Evolutionary conservation across 169 alveolate species (phyloP).

Genomic region (Cyclospora cayetanensis): DNA sequence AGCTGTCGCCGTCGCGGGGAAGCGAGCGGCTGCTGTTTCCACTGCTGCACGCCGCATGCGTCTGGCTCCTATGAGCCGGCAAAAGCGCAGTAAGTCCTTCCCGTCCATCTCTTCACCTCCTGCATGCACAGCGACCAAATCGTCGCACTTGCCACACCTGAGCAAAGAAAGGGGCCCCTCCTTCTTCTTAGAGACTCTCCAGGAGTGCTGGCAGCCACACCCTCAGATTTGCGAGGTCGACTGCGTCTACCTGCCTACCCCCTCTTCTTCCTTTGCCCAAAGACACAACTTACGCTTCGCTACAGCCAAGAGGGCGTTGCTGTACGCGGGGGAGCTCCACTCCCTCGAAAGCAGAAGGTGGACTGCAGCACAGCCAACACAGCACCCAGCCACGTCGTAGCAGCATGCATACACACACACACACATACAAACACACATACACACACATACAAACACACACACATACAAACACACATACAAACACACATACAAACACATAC

Average conservation of each 20-base stretch:
- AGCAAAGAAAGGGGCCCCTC: too few species aligned
- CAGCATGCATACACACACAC: too few species aligned
- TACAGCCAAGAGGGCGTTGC: not conserved
- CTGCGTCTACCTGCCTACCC: not conserved
- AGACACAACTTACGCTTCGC: not conserved
- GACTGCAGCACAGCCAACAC: constrained; percentile 53
- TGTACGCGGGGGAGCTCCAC: constrained; percentile 8
- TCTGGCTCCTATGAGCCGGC: constrained; percentile 20
- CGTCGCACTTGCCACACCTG: too few species aligned
- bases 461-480: too few species aligned
- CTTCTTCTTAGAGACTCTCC: too few species aligned
- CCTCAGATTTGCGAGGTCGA: too few species aligned
- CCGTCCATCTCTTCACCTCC: not conserved
- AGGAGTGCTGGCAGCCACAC: too few species aligned
- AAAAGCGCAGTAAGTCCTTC: constrained; percentile 13
- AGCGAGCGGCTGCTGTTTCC: constrained; percentile 20
- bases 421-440: too few species aligned
- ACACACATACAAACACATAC: too few species aligned
- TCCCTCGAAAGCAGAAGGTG: constrained; percentile 35
- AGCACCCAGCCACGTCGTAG: too few species aligned
- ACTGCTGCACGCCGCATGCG: constrained; percentile 8
- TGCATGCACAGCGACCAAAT: constrained; percentile 26
- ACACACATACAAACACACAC: too few species aligned
- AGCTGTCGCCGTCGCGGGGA: constrained; percentile 30
- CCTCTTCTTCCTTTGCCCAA: not conserved